phyloP scores from a whole-genome alignment of 345 rosid species.

The Linum tenue region DNA sequence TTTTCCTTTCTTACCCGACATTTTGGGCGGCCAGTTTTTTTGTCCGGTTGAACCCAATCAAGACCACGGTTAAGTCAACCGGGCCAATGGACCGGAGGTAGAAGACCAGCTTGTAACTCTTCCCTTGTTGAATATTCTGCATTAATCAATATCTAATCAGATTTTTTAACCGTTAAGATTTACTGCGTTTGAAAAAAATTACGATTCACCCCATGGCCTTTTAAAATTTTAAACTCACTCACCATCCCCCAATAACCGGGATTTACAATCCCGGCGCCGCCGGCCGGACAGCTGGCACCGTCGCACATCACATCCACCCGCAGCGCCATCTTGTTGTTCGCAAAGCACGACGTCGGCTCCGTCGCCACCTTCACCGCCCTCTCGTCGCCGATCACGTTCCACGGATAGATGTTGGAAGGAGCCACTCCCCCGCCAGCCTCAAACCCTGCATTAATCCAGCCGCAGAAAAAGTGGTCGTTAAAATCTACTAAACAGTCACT shows the following conservation, averaged over 20 bases:
- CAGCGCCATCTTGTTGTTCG: neutral
- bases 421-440: neutral
- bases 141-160: neutral
- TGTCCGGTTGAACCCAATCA: neutral
- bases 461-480: neutral
- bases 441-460: neutral
- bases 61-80: neutral
- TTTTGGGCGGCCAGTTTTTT: neutral
- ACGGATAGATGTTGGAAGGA: neutral
- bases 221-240: neutral
- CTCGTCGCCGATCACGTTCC: neutral
- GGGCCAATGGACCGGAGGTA: neutral
- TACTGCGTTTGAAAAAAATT: too few species aligned
- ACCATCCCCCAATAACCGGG: slow-evolving; percentile 5
- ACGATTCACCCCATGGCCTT: neutral
- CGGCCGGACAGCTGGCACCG: neutral
- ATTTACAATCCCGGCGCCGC: slow-evolving; percentile 1
- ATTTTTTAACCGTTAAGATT: neutral
- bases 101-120: slow-evolving; percentile 4
- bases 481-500: too few species aligned
- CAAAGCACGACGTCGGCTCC: neutral
- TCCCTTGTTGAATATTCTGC: neutral
- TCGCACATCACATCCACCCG: neutral
- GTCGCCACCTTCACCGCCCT: neutral
- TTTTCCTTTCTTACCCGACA: neutral